These are phyloP conservation scores for Xylaria curta DNA, from an alignment of 495 filamentous ascomycete species.

Conservation along the genomic window DNA sequence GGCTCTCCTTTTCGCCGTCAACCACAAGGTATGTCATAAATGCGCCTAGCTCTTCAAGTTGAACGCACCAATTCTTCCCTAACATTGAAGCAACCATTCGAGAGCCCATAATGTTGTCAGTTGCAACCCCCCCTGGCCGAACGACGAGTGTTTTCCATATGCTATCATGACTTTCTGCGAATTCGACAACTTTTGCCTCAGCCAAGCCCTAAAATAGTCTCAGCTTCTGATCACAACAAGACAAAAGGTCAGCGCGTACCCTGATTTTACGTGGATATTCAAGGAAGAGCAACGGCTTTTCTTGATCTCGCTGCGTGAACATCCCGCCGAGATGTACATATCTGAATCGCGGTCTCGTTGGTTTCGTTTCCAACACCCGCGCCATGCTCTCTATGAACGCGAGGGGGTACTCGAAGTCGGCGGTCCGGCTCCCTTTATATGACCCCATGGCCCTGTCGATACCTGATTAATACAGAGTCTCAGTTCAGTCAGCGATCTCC, in stretches of 20 bases:
- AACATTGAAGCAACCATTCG: conserved; percentile 1
- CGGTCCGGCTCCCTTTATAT: conserved; percentile 24
- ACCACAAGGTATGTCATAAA: conserved; percentile 29
- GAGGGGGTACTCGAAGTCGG: conserved; percentile 30
- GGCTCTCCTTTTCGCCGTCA: conserved; percentile 24
- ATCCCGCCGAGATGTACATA: conserved; percentile 37
- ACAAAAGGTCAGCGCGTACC: conserved; percentile 16
- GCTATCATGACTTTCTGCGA: conserved; percentile 15
- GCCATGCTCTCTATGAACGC: conserved; percentile 29
- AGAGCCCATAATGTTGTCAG: not conserved
- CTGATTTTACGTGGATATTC: conserved; percentile 32
- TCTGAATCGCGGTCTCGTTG: conserved; percentile 32
- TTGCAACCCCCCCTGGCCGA: conserved; percentile 24
- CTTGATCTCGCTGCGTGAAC: conserved; percentile 31
- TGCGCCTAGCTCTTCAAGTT: conserved; percentile 24
- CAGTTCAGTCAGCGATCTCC: not conserved
- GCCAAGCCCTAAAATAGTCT: conserved; percentile 20
- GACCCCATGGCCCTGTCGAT: conserved; percentile 31
- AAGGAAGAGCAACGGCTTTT: conserved; percentile 31
- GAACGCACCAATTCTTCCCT: conserved; percentile 24
- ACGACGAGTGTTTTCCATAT: conserved; percentile 25
- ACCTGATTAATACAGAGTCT: not conserved
- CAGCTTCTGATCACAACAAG: not conserved
- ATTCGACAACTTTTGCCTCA: conserved; percentile 24
- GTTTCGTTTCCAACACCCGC: conserved; percentile 28